Evolutionary conservation across 2,329 filamentous ascomycete species (phyloP).

Genomic region (Diaporthe caulivora): DNA sequence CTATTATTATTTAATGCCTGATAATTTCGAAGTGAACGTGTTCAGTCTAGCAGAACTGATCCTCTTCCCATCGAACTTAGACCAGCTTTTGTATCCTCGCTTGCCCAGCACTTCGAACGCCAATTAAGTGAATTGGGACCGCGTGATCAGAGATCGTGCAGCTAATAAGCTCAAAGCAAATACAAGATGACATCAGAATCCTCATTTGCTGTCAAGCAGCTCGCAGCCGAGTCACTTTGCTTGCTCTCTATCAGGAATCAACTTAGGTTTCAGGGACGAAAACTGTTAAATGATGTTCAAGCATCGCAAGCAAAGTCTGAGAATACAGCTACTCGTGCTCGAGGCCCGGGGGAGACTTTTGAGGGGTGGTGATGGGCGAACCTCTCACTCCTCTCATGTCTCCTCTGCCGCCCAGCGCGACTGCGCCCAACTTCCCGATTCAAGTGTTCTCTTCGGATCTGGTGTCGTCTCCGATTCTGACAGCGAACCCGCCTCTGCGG

Average conservation of each 20-base stretch:
- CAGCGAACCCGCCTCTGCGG: neutral
- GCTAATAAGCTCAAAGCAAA: neutral
- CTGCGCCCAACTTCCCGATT: no score
- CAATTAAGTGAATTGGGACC: neutral
- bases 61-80: neutral
- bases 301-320: neutral
- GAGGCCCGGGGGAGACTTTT: neutral
- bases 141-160: neutral
- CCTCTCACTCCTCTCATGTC: no score
- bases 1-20: neutral
- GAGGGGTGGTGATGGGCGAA: neutral
- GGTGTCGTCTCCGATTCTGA: neutral
- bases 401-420: no score
- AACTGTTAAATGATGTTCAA: no score
- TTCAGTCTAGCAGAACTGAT: neutral
- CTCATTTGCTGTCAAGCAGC: neutral
- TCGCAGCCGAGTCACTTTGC: neutral
- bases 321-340: neutral
- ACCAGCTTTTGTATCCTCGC: neutral
- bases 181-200: neutral
- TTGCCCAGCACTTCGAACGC: neutral
- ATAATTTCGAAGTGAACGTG: no score
- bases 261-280: no score
- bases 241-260: neutral
- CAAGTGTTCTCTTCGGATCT: no score